Evolutionary conservation across 2,329 filamentous ascomycete species (phyloP), one percentile per base, ranked within the genome.

Genomic region (Scytalidium sp.): DNA sequence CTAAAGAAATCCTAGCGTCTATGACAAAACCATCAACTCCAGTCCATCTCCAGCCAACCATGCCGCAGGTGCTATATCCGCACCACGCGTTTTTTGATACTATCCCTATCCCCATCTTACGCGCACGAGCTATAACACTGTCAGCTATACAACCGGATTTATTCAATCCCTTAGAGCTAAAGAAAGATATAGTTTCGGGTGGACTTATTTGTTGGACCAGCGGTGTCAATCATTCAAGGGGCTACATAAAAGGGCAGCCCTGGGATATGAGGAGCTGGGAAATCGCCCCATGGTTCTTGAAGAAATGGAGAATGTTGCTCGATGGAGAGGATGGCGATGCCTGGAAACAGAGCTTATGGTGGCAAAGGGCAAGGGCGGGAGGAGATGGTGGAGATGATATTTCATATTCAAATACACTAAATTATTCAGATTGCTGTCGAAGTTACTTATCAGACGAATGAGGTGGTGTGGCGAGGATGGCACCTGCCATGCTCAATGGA

Each of bases 81-180:
- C 69, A 71, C 46, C 67, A 69, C 49, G 61, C 67, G 1, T 64
- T 64, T 23, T 50, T 72, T 13, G 69, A 71, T 46, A 45, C 71
- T 3, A 56, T 72, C 5, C 68, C 69, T 1, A 52, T 70, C 8
- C 67, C 68, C 0, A 29, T 46, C 2, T 53, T 72, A 6, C 60
- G 69, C 2, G 60, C 63, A 3, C 56, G 64, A 5, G 65, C 61
- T 2, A 68, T 70, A 40, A 60, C 63, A 22, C 47, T 70, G 39
- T 56, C 60, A 13, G 62, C 64, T 13, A 59, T 60, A 0, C 54
- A 59, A 43, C 67, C 68, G 1, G 55, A 62, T 27, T 15, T 59
- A 1, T 67, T 70, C 45, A 58, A 67, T 48, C 53, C 64, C 1
- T 56, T 60, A 55, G 69, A 71, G 5, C 47, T 71, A 39, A 72